A percentile compares a stretch with the other conserved stretches of the same genome.
phyloP scores from a whole-genome alignment of 306 rosid genomes.

The Acacia crassicarpa region DNA sequence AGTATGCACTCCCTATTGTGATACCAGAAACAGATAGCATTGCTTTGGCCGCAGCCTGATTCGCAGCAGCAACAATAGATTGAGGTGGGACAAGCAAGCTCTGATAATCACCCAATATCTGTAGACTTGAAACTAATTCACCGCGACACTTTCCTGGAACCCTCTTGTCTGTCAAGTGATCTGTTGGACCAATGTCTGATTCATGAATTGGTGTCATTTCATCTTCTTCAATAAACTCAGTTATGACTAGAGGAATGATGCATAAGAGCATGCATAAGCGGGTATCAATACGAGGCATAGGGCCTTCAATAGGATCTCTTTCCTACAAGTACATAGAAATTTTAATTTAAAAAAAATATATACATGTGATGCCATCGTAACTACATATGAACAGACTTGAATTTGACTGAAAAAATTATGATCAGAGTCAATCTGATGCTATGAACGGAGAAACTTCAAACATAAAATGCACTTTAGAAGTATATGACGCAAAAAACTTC shows the following conservation, averaged over 20 bases:
- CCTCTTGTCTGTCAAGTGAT: conserved; percentile 61
- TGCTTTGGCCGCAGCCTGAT: conserved; percentile 96
- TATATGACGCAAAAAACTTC: conserved; percentile 24
- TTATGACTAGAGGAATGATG: conserved; percentile 78
- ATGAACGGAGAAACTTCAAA: not conserved
- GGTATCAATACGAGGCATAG: conserved; percentile 90
- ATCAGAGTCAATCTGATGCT: not conserved
- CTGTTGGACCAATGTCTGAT: conserved; percentile 44
- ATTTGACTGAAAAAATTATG: not conserved
- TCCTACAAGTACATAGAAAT: conserved; percentile 48
- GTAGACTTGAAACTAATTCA: conserved; percentile 77
- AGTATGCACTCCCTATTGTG: conserved; percentile 65
- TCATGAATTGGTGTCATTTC: conserved; percentile 54
- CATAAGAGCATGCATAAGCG: conserved; percentile 90
- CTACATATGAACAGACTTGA: not conserved
- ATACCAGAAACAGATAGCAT: conserved; percentile 80
- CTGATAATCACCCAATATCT: conserved; percentile 82
- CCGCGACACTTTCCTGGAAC: conserved; percentile 58
- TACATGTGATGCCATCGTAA: conserved; percentile 3
- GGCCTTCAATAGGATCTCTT: conserved; percentile 99
- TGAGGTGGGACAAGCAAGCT: conserved; percentile 84
- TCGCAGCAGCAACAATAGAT: conserved; percentile 63
- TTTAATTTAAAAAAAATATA: not conserved
- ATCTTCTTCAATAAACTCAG: conserved; percentile 84
- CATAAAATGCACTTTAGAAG: conserved; percentile 3